phyloP scores from a whole-genome alignment of 192 early-diverging fungal species.

The Gaertneriomyces semiglobifer region DNA sequence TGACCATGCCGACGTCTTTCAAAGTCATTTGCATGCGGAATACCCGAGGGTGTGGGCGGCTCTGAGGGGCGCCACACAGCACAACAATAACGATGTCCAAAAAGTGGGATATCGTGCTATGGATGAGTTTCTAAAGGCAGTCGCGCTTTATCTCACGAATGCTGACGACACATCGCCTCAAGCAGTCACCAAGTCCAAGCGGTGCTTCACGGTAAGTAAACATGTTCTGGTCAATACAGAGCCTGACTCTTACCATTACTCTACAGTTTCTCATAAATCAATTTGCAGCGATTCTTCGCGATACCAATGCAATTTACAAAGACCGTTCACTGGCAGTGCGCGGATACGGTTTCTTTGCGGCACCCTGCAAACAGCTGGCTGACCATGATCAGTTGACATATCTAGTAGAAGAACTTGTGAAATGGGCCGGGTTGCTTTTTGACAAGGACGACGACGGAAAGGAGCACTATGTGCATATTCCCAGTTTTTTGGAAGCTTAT shows the following conservation, averaged over 20 bases:
- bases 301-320: slow-evolving; percentile 32
- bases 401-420: slow-evolving; percentile 47
- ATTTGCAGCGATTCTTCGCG: slow-evolving; percentile 34
- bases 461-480: slow-evolving; percentile 26
- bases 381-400: slow-evolving; percentile 41
- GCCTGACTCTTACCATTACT: no score
- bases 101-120: slow-evolving; percentile 23
- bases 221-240: slow-evolving; percentile 30
- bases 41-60: slow-evolving; percentile 3
- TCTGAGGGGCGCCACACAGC: neutral
- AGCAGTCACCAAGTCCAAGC: neutral
- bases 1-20: slow-evolving; percentile 13
- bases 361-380: slow-evolving; percentile 50
- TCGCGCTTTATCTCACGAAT: slow-evolving; percentile 9
- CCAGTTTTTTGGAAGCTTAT: slow-evolving; percentile 64
- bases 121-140: slow-evolving; percentile 18
- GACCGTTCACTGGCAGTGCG: slow-evolving; percentile 64
- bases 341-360: slow-evolving; percentile 67
- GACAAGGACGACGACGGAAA: slow-evolving; percentile 29
- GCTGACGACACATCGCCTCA: neutral
- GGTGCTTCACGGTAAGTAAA: slow-evolving; percentile 26
- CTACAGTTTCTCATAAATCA: slow-evolving; percentile 31
- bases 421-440: slow-evolving; percentile 34
- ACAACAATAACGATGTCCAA: slow-evolving; percentile 20
- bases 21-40: neutral